These are phyloP conservation scores for Colletotrichum sp. DNA, from an alignment of 2,329 filamentous ascomycete genomes.

Conservation along the genomic window DNA sequence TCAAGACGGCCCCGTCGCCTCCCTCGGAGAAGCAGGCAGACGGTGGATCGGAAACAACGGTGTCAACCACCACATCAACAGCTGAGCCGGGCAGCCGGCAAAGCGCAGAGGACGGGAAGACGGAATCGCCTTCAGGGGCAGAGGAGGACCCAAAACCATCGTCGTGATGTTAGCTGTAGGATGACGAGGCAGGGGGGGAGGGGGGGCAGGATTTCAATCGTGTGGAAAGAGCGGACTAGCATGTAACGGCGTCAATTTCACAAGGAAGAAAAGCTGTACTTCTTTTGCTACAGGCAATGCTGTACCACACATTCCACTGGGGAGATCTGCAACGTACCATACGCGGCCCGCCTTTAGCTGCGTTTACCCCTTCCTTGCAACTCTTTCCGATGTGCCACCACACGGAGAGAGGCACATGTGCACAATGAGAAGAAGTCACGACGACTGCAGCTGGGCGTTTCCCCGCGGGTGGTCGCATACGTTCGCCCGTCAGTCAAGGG, in stretches of 20 bases:
- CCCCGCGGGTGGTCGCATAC: background rate
- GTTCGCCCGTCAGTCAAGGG: background rate
- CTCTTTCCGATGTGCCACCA: background rate
- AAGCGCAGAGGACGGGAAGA: conserved; percentile 12
- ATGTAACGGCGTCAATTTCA: background rate
- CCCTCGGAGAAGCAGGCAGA: conserved; percentile 11
- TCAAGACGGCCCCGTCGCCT: conserved; percentile 30
- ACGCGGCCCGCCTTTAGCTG: background rate
- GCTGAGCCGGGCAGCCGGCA: conserved; percentile 8
- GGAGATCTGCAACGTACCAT: background rate
- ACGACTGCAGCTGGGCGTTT: background rate
- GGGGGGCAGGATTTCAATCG: background rate
- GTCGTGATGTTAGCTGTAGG: background rate
- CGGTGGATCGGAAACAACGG: conserved; percentile 10
- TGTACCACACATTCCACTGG: background rate
- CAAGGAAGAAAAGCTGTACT: background rate
- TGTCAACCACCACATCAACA: background rate
- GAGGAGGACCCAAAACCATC: conserved; percentile 20
- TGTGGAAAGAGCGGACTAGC: background rate
- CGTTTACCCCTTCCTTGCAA: background rate
- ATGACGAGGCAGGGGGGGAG: background rate
- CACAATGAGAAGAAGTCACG: background rate
- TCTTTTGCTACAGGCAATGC: background rate
- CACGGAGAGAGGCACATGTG: background rate
- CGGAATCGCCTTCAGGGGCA: conserved; percentile 4